These are phyloP conservation scores for Kodamaea restingae DNA, from an alignment of 805 yeast genomes.

Conservation along the genomic window DNA sequence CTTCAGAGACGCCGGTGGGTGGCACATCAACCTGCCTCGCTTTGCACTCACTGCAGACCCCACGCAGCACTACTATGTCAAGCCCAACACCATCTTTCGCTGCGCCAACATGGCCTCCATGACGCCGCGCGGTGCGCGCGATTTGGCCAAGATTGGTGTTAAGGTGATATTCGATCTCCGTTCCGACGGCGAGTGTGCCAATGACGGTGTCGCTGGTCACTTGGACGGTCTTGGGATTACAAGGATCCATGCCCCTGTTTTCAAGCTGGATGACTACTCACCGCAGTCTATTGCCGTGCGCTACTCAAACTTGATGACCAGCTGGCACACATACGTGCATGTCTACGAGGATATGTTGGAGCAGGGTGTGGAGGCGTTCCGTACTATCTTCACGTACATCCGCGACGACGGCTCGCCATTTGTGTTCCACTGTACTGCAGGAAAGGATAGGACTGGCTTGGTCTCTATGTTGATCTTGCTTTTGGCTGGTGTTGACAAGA, in stretches of 20 bases:
- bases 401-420: conserved; percentile 50
- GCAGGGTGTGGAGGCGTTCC: conserved; percentile 46
- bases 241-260: conserved; percentile 56
- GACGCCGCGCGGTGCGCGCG: conserved; percentile 45
- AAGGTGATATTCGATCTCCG: conserved; percentile 64
- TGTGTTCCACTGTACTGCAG: conserved; percentile 77
- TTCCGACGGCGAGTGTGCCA: conserved; percentile 51
- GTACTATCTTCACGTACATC: conserved; percentile 49
- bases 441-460: conserved; percentile 83
- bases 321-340: conserved; percentile 58
- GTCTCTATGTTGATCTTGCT: conserved; percentile 63
- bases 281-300: conserved; percentile 62
- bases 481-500: conserved; percentile 61
- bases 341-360: conserved; percentile 59
- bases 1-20: conserved; percentile 81
- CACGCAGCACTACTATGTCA: conserved; percentile 36
- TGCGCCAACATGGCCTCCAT: conserved; percentile 57
- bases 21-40: conserved; percentile 39
- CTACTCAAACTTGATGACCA: conserved; percentile 50
- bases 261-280: conserved; percentile 49
- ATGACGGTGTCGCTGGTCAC: conserved; percentile 39
- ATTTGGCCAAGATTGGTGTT: conserved; percentile 44
- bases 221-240: conserved; percentile 41
- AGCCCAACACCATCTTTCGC: conserved; percentile 54
- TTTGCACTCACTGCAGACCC: conserved; percentile 12